phyloP scores from a whole-genome alignment of 2,329 filamentous ascomycete genomes.

The Aspergillus oerlinghausenensis region DNA sequence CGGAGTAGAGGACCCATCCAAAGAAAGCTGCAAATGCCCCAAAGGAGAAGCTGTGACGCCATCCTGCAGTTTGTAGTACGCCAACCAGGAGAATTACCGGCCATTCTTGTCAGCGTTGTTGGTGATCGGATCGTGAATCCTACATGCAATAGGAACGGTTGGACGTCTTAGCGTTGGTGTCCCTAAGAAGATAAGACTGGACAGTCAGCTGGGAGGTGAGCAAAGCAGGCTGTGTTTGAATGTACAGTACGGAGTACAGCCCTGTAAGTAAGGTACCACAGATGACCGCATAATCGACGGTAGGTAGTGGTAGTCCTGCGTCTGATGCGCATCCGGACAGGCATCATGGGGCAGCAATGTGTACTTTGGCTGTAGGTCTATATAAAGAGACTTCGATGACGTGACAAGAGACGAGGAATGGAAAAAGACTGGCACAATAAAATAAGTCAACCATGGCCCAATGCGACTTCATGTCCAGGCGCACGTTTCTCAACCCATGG shows the following conservation, averaged over 20 bases:
- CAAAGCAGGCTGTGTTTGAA: not conserved
- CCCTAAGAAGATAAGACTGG: not conserved
- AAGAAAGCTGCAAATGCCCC: constrained; percentile 15
- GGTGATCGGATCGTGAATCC: constrained; percentile 4
- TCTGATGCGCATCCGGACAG: not conserved
- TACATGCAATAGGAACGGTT: not conserved
- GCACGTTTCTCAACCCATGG: constrained; percentile 6
- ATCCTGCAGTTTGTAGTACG: constrained; percentile 12
- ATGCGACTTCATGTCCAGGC: constrained; percentile 10
- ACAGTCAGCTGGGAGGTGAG: not conserved
- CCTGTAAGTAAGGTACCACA: not conserved
- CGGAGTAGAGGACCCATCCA: not conserved
- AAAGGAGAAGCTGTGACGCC: constrained; percentile 21
- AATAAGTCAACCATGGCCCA: constrained; percentile 5
- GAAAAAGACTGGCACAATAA: not conserved
- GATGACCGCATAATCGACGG: not conserved
- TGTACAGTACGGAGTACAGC: not conserved
- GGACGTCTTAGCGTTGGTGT: not conserved
- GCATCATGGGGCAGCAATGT: no score
- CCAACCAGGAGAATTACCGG: constrained; percentile 1
- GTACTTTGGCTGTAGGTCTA: not conserved
- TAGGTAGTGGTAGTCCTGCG: not conserved
- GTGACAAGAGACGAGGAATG: not conserved
- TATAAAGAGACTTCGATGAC: not conserved
- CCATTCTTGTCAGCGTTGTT: not conserved